phyloP scores from a whole-genome alignment of 2,329 filamentous ascomycete species.

The Pseudonectria foliicola region DNA sequence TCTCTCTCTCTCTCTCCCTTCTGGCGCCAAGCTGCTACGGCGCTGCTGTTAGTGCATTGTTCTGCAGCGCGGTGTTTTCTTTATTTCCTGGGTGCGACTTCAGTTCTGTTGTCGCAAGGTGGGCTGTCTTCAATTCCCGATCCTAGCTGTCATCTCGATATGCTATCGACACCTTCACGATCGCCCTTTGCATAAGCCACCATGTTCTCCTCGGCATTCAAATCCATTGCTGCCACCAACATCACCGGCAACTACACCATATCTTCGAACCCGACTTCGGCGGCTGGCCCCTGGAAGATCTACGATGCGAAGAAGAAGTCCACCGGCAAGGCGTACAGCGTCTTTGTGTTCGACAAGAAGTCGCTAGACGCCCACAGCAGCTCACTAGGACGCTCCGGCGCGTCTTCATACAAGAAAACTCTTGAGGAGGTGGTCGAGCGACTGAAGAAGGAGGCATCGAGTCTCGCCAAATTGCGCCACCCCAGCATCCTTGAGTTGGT shows the following conservation, averaged over 20 bases:
- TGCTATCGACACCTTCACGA: constrained; percentile 18
- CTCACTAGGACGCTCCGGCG: constrained; percentile 35
- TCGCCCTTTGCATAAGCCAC: constrained; percentile 13
- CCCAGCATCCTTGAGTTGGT: constrained; percentile 87
- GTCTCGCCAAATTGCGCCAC: constrained; percentile 79
- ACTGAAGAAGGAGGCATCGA: constrained; percentile 85
- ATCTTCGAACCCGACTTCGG: constrained; percentile 65
- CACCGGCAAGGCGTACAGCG: constrained; percentile 78
- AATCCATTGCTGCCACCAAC: constrained; percentile 84
- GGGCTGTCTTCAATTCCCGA: neutral
- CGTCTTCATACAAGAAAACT: constrained; percentile 66
- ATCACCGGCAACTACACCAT: constrained; percentile 89
- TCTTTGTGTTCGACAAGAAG: constrained; percentile 93
- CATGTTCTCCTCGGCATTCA: constrained; percentile 92
- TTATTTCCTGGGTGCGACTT: too few species aligned
- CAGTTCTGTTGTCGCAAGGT: too few species aligned
- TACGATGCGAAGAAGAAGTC: constrained; percentile 97
- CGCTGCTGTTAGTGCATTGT: too few species aligned
- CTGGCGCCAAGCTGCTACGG: too few species aligned
- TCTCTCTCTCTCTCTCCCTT: too few species aligned
- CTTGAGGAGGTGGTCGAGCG: constrained; percentile 88
- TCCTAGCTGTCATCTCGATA: constrained; percentile 12
- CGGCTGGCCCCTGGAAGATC: constrained; percentile 92
- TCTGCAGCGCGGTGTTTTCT: too few species aligned
- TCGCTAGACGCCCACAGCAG: constrained; percentile 56